Evolutionary conservation across 2,329 filamentous ascomycete genomes (phyloP).

Genomic region (Calonectria naviculata): DNA sequence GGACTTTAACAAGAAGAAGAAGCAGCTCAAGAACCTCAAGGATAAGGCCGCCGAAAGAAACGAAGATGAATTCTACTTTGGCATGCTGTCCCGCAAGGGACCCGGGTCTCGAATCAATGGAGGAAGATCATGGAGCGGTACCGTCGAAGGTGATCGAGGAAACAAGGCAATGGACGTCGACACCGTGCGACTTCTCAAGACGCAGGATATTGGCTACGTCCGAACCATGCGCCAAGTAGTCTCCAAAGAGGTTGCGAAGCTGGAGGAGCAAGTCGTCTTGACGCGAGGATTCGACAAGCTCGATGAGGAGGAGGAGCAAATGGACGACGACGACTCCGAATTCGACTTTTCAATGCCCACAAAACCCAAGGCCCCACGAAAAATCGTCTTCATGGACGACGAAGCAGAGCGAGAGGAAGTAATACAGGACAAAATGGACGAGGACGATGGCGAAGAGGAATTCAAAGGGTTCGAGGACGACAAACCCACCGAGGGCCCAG

Average conservation of each 20-base stretch:
- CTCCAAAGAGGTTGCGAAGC: constrained; percentile 64
- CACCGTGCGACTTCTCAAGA: constrained; percentile 72
- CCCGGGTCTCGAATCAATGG: constrained; percentile 61
- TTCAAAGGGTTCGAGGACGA: constrained; percentile 34
- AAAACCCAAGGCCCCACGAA: constrained; percentile 51
- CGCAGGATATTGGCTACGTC: constrained; percentile 74
- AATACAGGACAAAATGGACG: constrained; percentile 43
- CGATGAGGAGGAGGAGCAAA: constrained; percentile 48
- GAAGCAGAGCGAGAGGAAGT: constrained; percentile 48
- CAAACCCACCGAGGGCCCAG: constrained; percentile 40
- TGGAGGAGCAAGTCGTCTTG: constrained; percentile 66
- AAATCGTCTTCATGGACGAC: constrained; percentile 64
- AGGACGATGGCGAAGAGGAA: constrained; percentile 45
- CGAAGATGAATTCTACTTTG: constrained; percentile 80
- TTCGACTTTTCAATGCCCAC: constrained; percentile 43
- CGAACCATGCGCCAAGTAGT: constrained; percentile 71
- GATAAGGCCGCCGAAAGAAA: constrained; percentile 74
- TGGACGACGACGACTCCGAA: constrained; percentile 47
- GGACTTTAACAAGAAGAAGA: constrained; percentile 75
- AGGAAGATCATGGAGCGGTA: constrained; percentile 65
- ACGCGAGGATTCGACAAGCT: constrained; percentile 50
- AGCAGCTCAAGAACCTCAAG: constrained; percentile 67
- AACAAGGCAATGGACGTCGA: constrained; percentile 67
- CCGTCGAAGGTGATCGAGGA: constrained; percentile 67
- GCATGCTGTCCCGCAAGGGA: constrained; percentile 73